Conservation (phyloP, 2,329 filamentous ascomycete species). For the Fusarium armeniacum region DNA sequence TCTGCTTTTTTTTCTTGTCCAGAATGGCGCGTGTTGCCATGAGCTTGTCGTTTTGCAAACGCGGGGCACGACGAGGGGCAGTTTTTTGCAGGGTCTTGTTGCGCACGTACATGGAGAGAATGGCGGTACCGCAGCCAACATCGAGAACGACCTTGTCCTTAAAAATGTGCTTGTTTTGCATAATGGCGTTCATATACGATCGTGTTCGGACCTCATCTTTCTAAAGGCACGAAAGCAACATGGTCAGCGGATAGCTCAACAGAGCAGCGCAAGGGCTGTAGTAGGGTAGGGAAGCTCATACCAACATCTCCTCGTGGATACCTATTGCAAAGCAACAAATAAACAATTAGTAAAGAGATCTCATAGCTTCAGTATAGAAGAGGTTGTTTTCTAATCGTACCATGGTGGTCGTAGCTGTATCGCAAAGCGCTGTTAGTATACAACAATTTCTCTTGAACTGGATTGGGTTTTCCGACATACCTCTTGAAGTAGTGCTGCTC, state of each 20-base stretch:
- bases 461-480: conserved; percentile 61
- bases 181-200: conserved; percentile 97
- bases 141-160: conserved; percentile 90
- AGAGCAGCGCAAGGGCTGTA: conserved; percentile 22
- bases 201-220: conserved; percentile 98
- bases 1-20: background rate
- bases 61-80: conserved; percentile 37
- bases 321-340: conserved; percentile 66
- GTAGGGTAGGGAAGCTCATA: conserved; percentile 64
- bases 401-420: conserved; percentile 95
- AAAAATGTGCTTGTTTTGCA: conserved; percentile 95
- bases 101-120: conserved; percentile 90
- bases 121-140: conserved; percentile 96
- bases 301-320: conserved; percentile 98
- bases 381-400: conserved; percentile 62
- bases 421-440: conserved; percentile 55
- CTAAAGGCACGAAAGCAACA: conserved; percentile 60
- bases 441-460: conserved; percentile 10
- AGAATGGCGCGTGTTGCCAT: conserved; percentile 12
- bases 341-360: conserved; percentile 35
- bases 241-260: conserved; percentile 41
- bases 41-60: conserved; percentile 19
- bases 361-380: conserved; percentile 50
- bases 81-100: conserved; percentile 20
- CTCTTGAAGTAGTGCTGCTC: conserved; percentile 99